Evolutionary conservation across 768 basidiomycete genomes (phyloP).

Genomic region (Auricularia sp.): DNA sequence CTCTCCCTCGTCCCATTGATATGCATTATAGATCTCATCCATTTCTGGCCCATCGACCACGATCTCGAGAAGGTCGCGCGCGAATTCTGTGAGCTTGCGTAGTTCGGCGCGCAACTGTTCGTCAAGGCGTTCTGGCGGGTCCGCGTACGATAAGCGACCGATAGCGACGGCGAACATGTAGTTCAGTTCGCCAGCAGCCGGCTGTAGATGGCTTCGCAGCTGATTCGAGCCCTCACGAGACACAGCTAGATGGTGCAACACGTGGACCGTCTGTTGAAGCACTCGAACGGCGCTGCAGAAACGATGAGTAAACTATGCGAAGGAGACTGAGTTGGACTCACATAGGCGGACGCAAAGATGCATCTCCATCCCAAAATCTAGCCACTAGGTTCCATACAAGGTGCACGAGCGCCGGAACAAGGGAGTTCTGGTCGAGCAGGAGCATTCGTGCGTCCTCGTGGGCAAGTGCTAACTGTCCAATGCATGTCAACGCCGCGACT

Average conservation of each 20-base stretch:
- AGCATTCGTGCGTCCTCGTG: constrained; percentile 29
- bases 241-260: constrained; percentile 58
- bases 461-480: constrained; percentile 29
- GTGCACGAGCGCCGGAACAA: constrained; percentile 57
- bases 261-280: constrained; percentile 41
- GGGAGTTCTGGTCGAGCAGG: constrained; percentile 36
- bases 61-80: constrained; percentile 49
- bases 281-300: constrained; percentile 37
- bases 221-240: constrained; percentile 35
- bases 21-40: constrained; percentile 55
- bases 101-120: constrained; percentile 29
- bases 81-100: constrained; percentile 43
- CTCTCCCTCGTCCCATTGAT: constrained; percentile 33
- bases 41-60: constrained; percentile 65
- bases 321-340: constrained; percentile 5
- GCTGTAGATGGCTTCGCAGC: constrained; percentile 48
- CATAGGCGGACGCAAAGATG: constrained; percentile 24
- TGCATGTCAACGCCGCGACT: constrained; percentile 29
- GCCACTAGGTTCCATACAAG: constrained; percentile 42
- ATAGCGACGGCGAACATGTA: constrained; percentile 71
- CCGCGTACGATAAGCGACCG: constrained; percentile 63
- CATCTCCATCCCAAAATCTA: constrained; percentile 59
- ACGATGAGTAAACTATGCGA: background rate
- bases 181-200: constrained; percentile 40
- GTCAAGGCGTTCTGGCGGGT: constrained; percentile 51